Percentiles rank a stretch among this genome's conserved stretches.
These are phyloP conservation scores for Delonix regia DNA, from an alignment of 306 rosid genomes.

Conservation along the genomic window DNA sequence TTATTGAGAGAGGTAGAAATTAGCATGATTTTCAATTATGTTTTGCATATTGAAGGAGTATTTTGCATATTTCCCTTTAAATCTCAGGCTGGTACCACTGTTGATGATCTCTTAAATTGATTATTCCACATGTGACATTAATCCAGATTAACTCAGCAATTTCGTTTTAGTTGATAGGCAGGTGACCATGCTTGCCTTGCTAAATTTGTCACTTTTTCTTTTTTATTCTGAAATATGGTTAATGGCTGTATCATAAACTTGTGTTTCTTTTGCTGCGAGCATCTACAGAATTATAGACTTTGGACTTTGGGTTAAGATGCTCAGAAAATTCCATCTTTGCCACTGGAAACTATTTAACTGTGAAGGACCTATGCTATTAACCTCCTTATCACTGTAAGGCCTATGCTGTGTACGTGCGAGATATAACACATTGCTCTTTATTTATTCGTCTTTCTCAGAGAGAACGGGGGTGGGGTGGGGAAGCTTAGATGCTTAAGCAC, in stretches of 20 bases:
- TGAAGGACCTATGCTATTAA: not conserved
- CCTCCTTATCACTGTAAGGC: not conserved
- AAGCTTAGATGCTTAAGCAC: not conserved
- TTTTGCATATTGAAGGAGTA: slow-evolving; percentile 7
- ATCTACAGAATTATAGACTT: not conserved
- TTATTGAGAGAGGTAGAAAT: slow-evolving; percentile 87
- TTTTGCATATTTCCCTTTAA: slow-evolving; percentile 10
- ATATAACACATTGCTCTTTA: not conserved
- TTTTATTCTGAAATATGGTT: not conserved
- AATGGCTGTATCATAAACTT: not conserved
- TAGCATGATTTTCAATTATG: not conserved
- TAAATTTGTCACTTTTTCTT: not conserved
- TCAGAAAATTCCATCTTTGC: not conserved
- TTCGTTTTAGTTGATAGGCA: not conserved
- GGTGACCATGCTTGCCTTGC: not conserved
- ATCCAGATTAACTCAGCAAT: not conserved
- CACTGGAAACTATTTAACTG: not conserved
- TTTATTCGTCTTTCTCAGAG: not conserved
- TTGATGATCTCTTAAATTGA: slow-evolving; percentile 13
- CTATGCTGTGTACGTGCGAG: not conserved
- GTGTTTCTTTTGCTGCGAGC: not conserved
- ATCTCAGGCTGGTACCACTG: slow-evolving; percentile 23
- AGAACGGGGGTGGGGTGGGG: no score
- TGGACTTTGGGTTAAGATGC: not conserved
- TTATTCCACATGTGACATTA: slow-evolving; percentile 1